These are phyloP conservation scores for Coemansia umbellata DNA, from an alignment of 192 early-diverging fungal species.

Conservation along the genomic window DNA sequence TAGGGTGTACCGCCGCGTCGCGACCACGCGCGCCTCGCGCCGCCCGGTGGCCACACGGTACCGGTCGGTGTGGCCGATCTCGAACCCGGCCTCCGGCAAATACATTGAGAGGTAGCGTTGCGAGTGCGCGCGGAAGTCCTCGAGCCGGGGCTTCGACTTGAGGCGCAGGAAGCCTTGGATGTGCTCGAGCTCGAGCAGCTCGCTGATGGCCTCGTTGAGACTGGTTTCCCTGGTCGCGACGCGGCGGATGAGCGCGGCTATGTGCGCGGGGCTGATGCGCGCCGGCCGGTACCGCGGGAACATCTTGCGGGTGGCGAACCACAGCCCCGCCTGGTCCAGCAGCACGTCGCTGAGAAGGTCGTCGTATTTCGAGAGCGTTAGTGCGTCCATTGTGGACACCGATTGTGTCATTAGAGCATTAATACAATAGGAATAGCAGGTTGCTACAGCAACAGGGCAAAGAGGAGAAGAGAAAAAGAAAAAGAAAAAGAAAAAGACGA, in stretches of 20 bases:
- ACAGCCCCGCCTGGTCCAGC: conserved; percentile 40
- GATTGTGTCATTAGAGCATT: conserved; percentile 12
- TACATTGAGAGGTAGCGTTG: conserved; percentile 65
- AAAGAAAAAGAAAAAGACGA: too few relatives aligned
- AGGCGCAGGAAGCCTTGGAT: conserved; percentile 26
- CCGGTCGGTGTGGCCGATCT: conserved; percentile 56
- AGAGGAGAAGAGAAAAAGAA: neutral
- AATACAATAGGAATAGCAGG: too few relatives aligned
- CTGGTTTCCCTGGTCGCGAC: conserved; percentile 11
- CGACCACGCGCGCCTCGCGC: conserved; percentile 40
- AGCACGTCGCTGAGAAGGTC: conserved; percentile 51
- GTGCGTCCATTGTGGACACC: conserved; percentile 36
- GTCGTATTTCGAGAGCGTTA: conserved; percentile 49
- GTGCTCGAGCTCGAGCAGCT: conserved; percentile 29
- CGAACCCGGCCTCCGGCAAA: conserved; percentile 58
- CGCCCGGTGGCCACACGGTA: conserved; percentile 47
- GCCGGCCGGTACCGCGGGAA: conserved; percentile 30
- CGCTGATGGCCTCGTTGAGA: conserved; percentile 24
- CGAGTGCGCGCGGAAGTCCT: conserved; percentile 47
- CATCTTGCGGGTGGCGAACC: conserved; percentile 50
- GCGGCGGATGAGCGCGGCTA: conserved; percentile 13
- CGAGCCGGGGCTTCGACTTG: conserved; percentile 19
- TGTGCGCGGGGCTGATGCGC: conserved; percentile 6
- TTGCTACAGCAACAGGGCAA: too few relatives aligned
- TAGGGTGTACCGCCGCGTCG: conserved; percentile 27